Evolutionary conservation across 768 basidiomycete genomes (phyloP).

Genomic region (Cyclocybe aegerita): DNA sequence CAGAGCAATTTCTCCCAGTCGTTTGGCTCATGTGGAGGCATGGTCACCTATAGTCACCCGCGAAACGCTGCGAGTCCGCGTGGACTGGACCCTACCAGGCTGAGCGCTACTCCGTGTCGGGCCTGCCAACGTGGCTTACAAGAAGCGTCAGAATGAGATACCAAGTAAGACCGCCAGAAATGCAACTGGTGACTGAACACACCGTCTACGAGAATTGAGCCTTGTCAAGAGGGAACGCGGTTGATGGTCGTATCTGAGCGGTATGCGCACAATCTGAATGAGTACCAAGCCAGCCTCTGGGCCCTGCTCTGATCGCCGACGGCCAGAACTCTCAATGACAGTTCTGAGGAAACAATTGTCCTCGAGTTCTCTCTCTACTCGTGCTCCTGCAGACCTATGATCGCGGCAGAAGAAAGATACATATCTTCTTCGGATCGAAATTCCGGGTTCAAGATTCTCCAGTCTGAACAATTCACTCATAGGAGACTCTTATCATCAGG

Average conservation of each 20-base stretch:
- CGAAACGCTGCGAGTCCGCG: neutral
- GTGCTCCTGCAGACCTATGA: conserved; percentile 5
- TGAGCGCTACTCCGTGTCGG: too few species aligned
- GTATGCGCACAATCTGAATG: neutral
- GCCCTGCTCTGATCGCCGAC: conserved; percentile 7
- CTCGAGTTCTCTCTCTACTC: too few species aligned
- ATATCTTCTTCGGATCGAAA: conserved; percentile 13
- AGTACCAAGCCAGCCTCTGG: conserved; percentile 2
- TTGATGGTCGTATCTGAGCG: too few species aligned
- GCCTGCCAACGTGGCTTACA: too few species aligned
- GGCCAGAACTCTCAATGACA: neutral
- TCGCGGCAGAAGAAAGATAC: neutral
- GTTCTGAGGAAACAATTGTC: too few species aligned
- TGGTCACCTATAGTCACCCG: neutral
- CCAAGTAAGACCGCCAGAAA: too few species aligned
- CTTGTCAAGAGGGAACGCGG: too few species aligned
- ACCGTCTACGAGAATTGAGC: too few species aligned
- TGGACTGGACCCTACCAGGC: too few species aligned
- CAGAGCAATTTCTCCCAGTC: conserved; percentile 78
- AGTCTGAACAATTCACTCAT: neutral
- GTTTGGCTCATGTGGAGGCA: conserved; percentile 6
- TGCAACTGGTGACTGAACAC: too few species aligned
- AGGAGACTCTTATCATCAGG: conserved; percentile 1
- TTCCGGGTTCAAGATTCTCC: conserved; percentile 10
- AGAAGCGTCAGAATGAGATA: too few species aligned